phyloP scores from a whole-genome alignment of 805 yeast genomes.

The Kuraishia capsulata region DNA sequence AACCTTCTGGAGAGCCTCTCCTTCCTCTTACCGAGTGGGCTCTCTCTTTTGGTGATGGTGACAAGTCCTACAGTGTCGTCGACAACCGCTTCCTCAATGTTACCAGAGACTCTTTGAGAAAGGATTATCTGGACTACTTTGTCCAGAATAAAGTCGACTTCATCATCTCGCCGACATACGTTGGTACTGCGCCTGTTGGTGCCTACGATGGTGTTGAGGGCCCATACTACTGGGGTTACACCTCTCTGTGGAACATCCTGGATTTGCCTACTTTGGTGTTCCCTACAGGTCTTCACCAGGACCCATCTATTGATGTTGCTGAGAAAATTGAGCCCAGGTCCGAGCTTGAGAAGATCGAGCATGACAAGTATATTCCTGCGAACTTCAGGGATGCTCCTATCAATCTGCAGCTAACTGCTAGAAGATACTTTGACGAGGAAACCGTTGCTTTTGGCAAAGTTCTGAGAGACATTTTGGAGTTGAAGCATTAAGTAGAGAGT shows the following conservation, averaged over 20 bases:
- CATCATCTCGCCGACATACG: slow-evolving; percentile 58
- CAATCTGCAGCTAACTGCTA: slow-evolving; percentile 42
- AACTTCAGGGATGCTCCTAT: slow-evolving; percentile 44
- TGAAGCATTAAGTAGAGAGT: slow-evolving; percentile 6
- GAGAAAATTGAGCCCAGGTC: slow-evolving; percentile 11
- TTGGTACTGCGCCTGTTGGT: slow-evolving; percentile 64
- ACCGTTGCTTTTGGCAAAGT: slow-evolving; percentile 35
- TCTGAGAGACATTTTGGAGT: slow-evolving; percentile 14
- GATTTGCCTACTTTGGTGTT: slow-evolving; percentile 56
- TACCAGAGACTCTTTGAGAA: slow-evolving; percentile 50
- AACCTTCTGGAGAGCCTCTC: slow-evolving; percentile 63
- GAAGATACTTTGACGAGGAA: slow-evolving; percentile 50
- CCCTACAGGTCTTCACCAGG: slow-evolving; percentile 50
- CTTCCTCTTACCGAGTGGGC: slow-evolving; percentile 55
- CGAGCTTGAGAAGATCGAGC: slow-evolving; percentile 35
- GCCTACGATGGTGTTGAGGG: slow-evolving; percentile 30
- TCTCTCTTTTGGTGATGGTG: slow-evolving; percentile 50
- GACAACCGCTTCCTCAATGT: slow-evolving; percentile 49
- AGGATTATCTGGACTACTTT: slow-evolving; percentile 45
- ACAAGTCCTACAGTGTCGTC: slow-evolving; percentile 30
- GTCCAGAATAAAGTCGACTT: slow-evolving; percentile 51
- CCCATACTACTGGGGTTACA: slow-evolving; percentile 69
- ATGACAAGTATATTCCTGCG: slow-evolving; percentile 35
- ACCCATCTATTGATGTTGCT: slow-evolving; percentile 14
- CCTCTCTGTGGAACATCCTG: slow-evolving; percentile 56